A percentile compares a stretch with the other conserved stretches of the same genome.
Conservation (phyloP, 441 rosid species). For the Populus tomentosa region DNA sequence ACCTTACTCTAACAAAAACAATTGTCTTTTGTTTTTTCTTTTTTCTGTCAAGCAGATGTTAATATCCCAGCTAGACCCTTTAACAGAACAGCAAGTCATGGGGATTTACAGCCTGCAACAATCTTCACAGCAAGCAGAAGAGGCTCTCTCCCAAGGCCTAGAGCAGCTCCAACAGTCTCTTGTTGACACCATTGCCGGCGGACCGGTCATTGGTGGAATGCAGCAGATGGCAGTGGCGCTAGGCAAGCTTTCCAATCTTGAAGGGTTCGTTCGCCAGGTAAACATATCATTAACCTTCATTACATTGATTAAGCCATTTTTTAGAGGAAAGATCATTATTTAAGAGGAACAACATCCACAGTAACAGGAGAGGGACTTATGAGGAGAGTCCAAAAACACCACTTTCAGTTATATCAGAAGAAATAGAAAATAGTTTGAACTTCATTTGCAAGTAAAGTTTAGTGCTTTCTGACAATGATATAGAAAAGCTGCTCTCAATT, state of each 20-base stretch:
- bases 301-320: neutral
- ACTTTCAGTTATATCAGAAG: neutral
- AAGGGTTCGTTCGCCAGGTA: conserved; percentile 96
- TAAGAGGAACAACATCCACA: too few relatives aligned
- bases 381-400: neutral
- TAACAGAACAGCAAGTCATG: conserved; percentile 83
- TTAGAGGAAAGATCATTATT: too few relatives aligned
- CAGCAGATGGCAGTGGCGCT: conserved; percentile 93
- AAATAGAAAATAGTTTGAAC: neutral
- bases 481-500: conserved; percentile 9
- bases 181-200: conserved; percentile 75
- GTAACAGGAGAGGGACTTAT: too few relatives aligned
- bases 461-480: conserved; percentile 15
- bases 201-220: conserved; percentile 71
- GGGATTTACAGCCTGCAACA: conserved; percentile 85
- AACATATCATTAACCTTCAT: neutral
- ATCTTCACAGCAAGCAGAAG: conserved; percentile 91
- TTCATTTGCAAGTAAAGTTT: conserved; percentile 7
- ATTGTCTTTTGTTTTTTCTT: neutral
- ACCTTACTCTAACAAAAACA: neutral
- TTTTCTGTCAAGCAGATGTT: conserved; percentile 41
- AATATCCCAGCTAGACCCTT: conserved; percentile 70
- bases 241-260: conserved; percentile 83
- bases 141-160: conserved; percentile 83
- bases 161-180: conserved; percentile 87